Base-by-base conservation (phyloP, 441 rosid genomes). In the Croton setiger region DNA sequence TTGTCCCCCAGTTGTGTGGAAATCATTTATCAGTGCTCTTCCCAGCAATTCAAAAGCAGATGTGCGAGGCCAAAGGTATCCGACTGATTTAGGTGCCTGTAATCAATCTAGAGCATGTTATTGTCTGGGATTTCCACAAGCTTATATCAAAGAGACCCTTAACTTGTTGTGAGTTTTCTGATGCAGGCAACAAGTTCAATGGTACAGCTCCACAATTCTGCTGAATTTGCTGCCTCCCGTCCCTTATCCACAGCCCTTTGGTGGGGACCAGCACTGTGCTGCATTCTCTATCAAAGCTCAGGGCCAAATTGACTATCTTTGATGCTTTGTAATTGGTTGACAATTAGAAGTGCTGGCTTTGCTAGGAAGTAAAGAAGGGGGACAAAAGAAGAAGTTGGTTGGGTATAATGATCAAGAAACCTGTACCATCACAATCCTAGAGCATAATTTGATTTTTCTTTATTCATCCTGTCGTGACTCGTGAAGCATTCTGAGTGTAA, bases 181-280 rank as follows among this genome's bases (percentile, higher is more conserved):
- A 48, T 62, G 21, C 67, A 63, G 35, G 62, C 65, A 35, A 56
- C 39, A 41, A 44, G 36, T 37, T 52, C 66, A 37, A 63, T 41
- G 58, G 5, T 35, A 12, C 54, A n/a, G 33, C 3, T 12, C 10
- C 3, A 37, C 57, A 15, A 14, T 36, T 49, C 20, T 17, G 44
- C 21, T 11, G 41, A 61, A 61, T 64, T 21, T 8, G 47, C 39
- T 33, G 27, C 31, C 57, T 63, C 23, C 6, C 51, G 31, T 27
- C 31, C 2, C 31, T 27, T 27, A 27, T 27, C 31, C 8, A 39
- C 9, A 5, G 43, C 43, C 10, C 43, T 39, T 9, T 39, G 35
- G 20, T 35, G 51, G 62, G 47, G 59, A 21, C 56, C 43, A 5
- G 7, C 10, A 8, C 0, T 52, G 56, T 39, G 47, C 47, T 60